phyloP scores from a whole-genome alignment of 305 asterid genomes.

The Fraxinus ornus region DNA sequence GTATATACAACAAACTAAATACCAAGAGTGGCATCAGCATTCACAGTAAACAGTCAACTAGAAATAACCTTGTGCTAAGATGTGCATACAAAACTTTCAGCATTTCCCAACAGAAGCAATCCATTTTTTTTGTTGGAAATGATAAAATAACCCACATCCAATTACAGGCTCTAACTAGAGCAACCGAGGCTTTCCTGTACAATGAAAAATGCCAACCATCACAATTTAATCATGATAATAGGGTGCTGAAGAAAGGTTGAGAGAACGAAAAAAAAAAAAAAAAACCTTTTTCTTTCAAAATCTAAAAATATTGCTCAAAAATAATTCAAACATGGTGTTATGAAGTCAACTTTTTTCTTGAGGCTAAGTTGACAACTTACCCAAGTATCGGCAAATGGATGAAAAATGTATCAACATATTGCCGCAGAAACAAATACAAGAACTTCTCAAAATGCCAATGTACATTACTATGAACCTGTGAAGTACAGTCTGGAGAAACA shows the following conservation, averaged over 20 bases:
- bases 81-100: background rate
- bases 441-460: background rate
- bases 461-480: background rate
- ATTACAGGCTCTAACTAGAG: constrained; percentile 28
- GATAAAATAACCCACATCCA: background rate
- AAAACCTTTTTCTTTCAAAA: background rate
- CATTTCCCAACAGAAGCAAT: constrained; percentile 13
- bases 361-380: background rate
- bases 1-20: background rate
- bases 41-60: background rate
- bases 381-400: background rate
- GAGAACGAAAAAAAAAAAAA: background rate
- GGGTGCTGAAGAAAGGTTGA: background rate
- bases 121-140: background rate
- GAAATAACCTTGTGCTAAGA: background rate
- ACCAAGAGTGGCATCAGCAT: background rate
- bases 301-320: background rate
- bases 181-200: constrained; percentile 43
- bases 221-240: background rate
- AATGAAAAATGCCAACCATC: background rate
- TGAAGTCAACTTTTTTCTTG: background rate
- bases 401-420: background rate
- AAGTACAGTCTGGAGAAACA: background rate
- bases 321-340: background rate
- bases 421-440: background rate